phyloP scores from a whole-genome alignment of 495 filamentous ascomycete genomes.

The Neurospora sp. region DNA sequence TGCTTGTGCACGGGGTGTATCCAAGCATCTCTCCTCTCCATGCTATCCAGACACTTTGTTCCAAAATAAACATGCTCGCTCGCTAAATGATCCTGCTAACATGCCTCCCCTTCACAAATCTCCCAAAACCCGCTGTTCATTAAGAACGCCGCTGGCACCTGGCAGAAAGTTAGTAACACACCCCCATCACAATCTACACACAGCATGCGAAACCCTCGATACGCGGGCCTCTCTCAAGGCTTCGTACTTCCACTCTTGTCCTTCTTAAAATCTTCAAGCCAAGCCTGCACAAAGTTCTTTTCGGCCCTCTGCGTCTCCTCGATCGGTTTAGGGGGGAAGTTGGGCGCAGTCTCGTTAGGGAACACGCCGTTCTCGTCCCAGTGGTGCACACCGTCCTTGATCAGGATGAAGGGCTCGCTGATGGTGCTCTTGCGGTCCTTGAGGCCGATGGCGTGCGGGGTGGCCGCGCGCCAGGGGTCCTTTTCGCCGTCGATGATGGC shows the following conservation, averaged over 20 bases:
- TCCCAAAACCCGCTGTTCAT: not conserved
- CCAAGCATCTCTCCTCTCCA: not conserved
- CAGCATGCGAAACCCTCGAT: not conserved
- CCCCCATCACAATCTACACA: not conserved
- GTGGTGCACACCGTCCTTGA: slow-evolving; percentile 55
- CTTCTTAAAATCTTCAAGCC: slow-evolving; percentile 49
- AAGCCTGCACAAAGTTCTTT: slow-evolving; percentile 50
- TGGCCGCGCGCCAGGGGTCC: slow-evolving; percentile 62
- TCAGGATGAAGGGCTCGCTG: slow-evolving; percentile 51
- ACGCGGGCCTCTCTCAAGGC: not conserved
- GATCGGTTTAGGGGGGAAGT: slow-evolving; percentile 44
- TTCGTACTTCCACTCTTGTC: not conserved
- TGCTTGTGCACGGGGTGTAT: not conserved
- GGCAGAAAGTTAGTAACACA: not conserved
- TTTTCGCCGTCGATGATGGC: slow-evolving; percentile 57
- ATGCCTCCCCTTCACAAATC: not conserved
- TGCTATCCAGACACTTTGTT: not conserved
- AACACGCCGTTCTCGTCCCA: slow-evolving; percentile 66
- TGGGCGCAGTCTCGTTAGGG: slow-evolving; percentile 43
- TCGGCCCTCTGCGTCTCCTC: slow-evolving; percentile 44
- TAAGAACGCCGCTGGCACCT: not conserved
- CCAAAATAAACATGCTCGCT: not conserved
- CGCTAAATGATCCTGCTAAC: not conserved
- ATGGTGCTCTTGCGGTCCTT: slow-evolving; percentile 39
- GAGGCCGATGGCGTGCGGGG: slow-evolving; percentile 46